Evolutionary conservation across 805 yeast species (phyloP).

Genomic region (Ogataea neopini): DNA sequence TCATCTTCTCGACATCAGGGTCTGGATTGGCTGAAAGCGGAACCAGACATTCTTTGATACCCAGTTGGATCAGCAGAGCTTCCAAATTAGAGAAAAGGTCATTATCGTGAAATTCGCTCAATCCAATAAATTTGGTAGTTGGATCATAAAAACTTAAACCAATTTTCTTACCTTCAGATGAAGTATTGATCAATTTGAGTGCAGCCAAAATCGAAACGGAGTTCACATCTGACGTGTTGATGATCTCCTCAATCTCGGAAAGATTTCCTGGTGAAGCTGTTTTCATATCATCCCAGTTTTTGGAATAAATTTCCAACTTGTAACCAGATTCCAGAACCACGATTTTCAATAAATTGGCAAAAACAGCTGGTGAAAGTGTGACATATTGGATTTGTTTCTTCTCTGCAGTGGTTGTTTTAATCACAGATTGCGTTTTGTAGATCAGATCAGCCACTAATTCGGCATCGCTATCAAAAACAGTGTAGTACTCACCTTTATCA

Average conservation of each 20-base stretch:
- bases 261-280: constrained; percentile 91
- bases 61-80: constrained; percentile 81
- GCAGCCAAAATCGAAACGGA: constrained; percentile 52
- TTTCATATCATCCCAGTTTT: constrained; percentile 55
- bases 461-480: constrained; percentile 75
- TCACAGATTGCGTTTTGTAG: constrained; percentile 79
- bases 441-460: constrained; percentile 77
- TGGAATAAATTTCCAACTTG: constrained; percentile 80
- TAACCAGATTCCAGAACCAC: constrained; percentile 70
- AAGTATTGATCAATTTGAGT: constrained; percentile 41
- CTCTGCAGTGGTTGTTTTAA: constrained; percentile 51
- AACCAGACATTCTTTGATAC: constrained; percentile 80
- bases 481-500: constrained; percentile 81
- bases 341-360: constrained; percentile 60
- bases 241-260: constrained; percentile 71
- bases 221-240: constrained; percentile 44
- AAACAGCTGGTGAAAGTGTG: constrained; percentile 75
- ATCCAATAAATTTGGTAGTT: constrained; percentile 61
- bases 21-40: constrained; percentile 43
- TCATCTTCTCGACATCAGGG: constrained; percentile 62
- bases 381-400: constrained; percentile 54
- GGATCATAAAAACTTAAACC: constrained; percentile 85
- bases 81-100: constrained; percentile 87
- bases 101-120: constrained; percentile 81
- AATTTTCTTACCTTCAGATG: constrained; percentile 50